Conservation (phyloP, 2,329 filamentous ascomycete genomes). For the Diaporthe sp. region DNA sequence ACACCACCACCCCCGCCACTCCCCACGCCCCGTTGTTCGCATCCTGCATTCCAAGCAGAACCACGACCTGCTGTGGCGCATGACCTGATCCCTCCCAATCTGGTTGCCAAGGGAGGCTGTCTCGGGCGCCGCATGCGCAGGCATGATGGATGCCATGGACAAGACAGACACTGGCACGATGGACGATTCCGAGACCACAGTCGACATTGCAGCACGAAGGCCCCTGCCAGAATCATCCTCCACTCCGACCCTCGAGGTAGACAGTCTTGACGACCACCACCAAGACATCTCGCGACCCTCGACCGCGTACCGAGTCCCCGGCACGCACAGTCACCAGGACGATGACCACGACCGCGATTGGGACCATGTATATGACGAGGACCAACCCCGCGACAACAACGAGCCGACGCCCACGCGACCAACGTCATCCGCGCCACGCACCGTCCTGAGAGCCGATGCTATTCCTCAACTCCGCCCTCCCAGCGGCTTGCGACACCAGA, state of each 20-base stretch:
- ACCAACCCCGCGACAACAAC: background rate
- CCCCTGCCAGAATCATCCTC: conserved; percentile 32
- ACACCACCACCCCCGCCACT: background rate
- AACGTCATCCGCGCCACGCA: conserved; percentile 17
- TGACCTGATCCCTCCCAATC: conserved; percentile 8
- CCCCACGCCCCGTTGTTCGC: background rate
- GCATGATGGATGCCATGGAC: conserved; percentile 6
- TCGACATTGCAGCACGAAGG: conserved; percentile 28
- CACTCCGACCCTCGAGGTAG: conserved; percentile 21
- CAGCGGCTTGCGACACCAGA: background rate
- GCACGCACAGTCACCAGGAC: background rate
- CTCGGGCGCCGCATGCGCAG: conserved; percentile 22
- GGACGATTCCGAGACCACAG: conserved; percentile 26
- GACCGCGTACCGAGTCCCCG: conserved; percentile 29
- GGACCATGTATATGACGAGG: background rate
- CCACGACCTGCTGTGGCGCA: background rate
- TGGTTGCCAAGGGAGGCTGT: conserved; percentile 27
- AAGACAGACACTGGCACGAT: conserved; percentile 18
- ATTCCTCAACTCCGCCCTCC: conserved; percentile 31
- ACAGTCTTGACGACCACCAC: conserved; percentile 8
- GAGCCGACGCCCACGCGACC: conserved; percentile 30
- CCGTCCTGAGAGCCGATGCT: conserved; percentile 14
- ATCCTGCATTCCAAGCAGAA: background rate
- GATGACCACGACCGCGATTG: background rate
- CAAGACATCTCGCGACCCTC: conserved; percentile 26